Conservation (phyloP, 164 flowering plant species). For the Umbellularia californica region DNA sequence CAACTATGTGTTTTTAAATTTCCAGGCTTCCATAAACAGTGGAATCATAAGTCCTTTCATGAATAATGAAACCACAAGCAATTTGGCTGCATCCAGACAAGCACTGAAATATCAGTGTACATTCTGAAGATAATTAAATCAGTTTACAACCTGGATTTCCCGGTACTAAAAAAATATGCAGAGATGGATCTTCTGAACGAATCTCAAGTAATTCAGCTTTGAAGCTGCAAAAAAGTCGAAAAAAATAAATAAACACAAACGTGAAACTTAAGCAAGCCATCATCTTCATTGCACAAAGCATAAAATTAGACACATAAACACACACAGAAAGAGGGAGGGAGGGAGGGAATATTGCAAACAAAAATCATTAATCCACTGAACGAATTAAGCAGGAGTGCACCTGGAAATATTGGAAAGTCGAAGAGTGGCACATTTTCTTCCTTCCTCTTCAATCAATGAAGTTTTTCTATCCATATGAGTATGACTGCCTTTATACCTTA, state of each 20-base stretch:
- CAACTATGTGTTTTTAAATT: too few species aligned
- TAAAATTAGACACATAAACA: neutral
- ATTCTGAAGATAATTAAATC: neutral
- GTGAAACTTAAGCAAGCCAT: neutral
- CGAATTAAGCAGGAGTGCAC: slow-evolving; percentile 23
- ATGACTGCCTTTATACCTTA: slow-evolving; percentile 7
- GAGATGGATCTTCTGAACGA: slow-evolving; percentile 43
- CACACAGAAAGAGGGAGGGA: neutral
- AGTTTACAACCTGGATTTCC: slow-evolving; percentile 80
- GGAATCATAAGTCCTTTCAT: neutral
- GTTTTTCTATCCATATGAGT: slow-evolving; percentile 33
- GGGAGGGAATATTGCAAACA: neutral
- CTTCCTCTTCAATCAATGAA: slow-evolving; percentile 4
- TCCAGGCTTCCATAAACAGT: too few species aligned
- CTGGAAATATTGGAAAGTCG: slow-evolving; percentile 66
- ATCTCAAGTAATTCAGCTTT: slow-evolving; percentile 78
- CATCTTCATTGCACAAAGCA: neutral
- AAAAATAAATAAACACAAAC: neutral
- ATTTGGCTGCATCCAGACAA: neutral
- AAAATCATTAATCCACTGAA: neutral
- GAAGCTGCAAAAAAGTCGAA: slow-evolving; percentile 26
- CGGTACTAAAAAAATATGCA: slow-evolving; percentile 68
- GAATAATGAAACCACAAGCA: neutral
- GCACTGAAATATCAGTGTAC: neutral
- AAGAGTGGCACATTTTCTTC: slow-evolving; percentile 28